Percentiles rank a stretch among this genome's conserved stretches.
Conservation (phyloP, 805 yeast species). For the Komagataella kurtzmanii region DNA sequence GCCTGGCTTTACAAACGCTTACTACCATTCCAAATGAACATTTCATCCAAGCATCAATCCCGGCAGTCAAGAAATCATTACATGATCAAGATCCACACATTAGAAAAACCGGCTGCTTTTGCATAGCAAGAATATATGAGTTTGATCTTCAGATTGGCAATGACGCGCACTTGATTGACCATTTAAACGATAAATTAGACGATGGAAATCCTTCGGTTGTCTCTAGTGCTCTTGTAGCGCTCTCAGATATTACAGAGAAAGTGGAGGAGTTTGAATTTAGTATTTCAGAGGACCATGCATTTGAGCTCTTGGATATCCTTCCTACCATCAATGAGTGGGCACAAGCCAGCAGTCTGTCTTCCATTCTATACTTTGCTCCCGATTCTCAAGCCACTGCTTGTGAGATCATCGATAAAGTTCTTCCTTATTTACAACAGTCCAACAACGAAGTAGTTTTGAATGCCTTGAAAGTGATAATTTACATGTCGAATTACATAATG, state of each 20-base stretch:
- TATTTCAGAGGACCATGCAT: slow-evolving; percentile 35
- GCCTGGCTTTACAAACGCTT: slow-evolving; percentile 52
- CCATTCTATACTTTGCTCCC: slow-evolving; percentile 62
- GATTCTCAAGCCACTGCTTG: slow-evolving; percentile 52
- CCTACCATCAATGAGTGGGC: slow-evolving; percentile 55
- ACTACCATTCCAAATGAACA: slow-evolving; percentile 44
- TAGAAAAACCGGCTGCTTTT: slow-evolving; percentile 55
- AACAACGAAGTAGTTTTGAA: slow-evolving; percentile 75
- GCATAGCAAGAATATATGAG: slow-evolving; percentile 56
- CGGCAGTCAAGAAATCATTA: slow-evolving; percentile 20
- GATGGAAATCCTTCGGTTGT: slow-evolving; percentile 51
- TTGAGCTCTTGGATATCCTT: slow-evolving; percentile 24
- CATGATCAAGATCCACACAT: slow-evolving; percentile 42
- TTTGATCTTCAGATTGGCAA: slow-evolving; percentile 33
- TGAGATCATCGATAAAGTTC: slow-evolving; percentile 43
- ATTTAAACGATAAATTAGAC: slow-evolving; percentile 36
- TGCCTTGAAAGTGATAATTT: slow-evolving; percentile 58
- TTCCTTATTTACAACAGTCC: slow-evolving; percentile 68
- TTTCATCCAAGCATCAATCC: slow-evolving; percentile 32
- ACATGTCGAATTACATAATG: slow-evolving; percentile 58
- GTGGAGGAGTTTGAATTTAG: slow-evolving; percentile 34
- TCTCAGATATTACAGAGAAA: slow-evolving; percentile 50
- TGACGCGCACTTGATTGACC: slow-evolving; percentile 27
- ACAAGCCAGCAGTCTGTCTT: slow-evolving; percentile 51
- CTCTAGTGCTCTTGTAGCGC: slow-evolving; percentile 57